Base-by-base conservation (phyloP, 176 grass and related monocot genomes). In the Aegilops umbellulata region DNA sequence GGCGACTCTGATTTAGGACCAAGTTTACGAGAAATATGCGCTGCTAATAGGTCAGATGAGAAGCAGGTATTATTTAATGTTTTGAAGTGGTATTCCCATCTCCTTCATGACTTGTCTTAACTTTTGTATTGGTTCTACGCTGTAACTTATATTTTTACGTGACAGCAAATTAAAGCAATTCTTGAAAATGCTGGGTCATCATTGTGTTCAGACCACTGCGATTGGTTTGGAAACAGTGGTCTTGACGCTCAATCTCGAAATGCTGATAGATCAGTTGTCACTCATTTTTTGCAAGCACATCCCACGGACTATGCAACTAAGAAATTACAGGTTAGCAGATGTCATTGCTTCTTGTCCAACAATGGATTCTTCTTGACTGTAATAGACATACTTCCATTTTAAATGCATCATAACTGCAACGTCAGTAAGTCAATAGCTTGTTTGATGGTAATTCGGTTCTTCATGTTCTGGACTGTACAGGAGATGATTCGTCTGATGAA, bases 131-230 rank as follows among this genome's bases (percentile, higher is more conserved):
- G 24, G 23, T 55, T 72, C 51, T 74, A 69, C 6, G 20, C 2
- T 68, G 10, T 86, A 78, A 84, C 44, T 17, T 79, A 38, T 83
- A 72, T 58, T 42, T 86, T 80, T 32, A 71, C 35, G 24, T 90
- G 47, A 81, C 60, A 95, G 96, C 92, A 98, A 98, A 93, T 98
- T 82, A 92, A 94, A 90, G 93, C 88, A 71, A 90, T 98, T 84
- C 82, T 98, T 84, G 86, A 95, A 84, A 89, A 84, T 83, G 96
- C 87, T 87, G 93, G 96, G 22, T 77, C 92, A 82, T 95, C 96
- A 64, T 90, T 98, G 93, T 98, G 93, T 82, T 88, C 93, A 23
- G 89, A 92, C 15, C 82, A 89, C 79, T 95, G 69, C 15, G 96
- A 98, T 92, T 95, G 93, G 96, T 90, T 95, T 81, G 95, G 95